Evolutionary conservation across 192 early-diverging fungal species (phyloP).

Genomic region (Podila horticola): DNA sequence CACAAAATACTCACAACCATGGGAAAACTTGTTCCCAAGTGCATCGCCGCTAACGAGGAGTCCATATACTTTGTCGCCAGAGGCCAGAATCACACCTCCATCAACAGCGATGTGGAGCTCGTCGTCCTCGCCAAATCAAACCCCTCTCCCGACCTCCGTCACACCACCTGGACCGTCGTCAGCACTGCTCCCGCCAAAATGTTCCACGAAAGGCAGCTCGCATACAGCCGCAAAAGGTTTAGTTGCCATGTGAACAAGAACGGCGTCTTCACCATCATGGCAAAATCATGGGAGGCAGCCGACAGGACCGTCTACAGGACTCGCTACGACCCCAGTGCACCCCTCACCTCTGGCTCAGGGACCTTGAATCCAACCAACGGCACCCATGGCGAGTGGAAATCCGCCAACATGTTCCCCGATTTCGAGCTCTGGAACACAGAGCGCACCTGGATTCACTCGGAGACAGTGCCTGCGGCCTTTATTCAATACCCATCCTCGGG

Average conservation of each 20-base stretch:
- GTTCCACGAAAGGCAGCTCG: not conserved
- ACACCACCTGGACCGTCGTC: not conserved
- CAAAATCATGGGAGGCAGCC: too few relatives aligned
- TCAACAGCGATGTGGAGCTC: not conserved
- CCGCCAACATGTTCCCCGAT: not conserved
- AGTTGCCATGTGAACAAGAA: too few relatives aligned
- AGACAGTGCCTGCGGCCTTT: not conserved
- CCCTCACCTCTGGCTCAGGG: not conserved
- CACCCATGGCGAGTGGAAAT: not conserved
- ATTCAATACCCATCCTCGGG: not conserved
- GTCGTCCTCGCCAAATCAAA: not conserved
- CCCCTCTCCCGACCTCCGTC: not conserved
- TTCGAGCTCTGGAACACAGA: not conserved
- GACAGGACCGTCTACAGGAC: too few relatives aligned
- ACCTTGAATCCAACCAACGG: not conserved
- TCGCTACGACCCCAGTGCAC: too few relatives aligned
- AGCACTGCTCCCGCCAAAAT: not conserved
- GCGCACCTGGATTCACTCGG: not conserved
- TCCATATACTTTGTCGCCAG: slow-evolving; percentile 2
- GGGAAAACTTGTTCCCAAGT: not conserved
- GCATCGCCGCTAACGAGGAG: not conserved
- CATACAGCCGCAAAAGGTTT: not conserved
- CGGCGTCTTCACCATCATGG: too few relatives aligned
- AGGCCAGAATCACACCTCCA: not conserved
- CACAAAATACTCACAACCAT: not conserved